Base-by-base conservation (phyloP, 192 early-diverging fungal genomes). In the Diversispora eburnea region DNA sequence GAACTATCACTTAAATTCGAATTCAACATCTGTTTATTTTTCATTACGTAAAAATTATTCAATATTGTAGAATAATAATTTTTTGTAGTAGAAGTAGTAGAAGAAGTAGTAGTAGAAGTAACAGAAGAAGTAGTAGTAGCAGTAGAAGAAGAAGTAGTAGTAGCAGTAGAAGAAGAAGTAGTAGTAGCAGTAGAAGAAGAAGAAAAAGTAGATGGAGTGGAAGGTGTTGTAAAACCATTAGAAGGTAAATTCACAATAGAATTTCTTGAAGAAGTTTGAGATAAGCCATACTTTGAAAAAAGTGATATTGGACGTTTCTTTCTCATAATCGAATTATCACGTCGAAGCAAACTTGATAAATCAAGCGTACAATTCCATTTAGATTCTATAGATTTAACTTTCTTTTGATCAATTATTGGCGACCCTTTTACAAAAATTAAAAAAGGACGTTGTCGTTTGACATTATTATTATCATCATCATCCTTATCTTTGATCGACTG, bases 301-400 rank as follows among this genome's bases (percentile, higher is more conserved):
- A 10, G 13, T 63, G 9, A 41, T 43, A 10, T 43, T 63, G 41
- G 15, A 8, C 6, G 13, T n/a, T 8, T n/a, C 19, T 8, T 8
- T 9, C 42, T 41, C 17, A 33, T 12, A 45, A 45, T 17, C 7
- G 49, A 49, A 33, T 54, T 45, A 42, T 79, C 78, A 13, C 59
- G 66, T 10, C 62, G 77, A 1, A 80, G 73, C 55, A 85, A 58
- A 17, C 76, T 78, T 20, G 81, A 76, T 2, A 86, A 76, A 75
- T 88, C 85, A 58, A 88, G 60, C 66, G 80, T 80, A 15, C 83
- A 85, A 58, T 88, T 86, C 87, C 87, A 88, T 72, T 80, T 79
- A 0, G 87, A 88, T 20, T 84, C 83, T 47, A 88, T 81, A n/a
- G 61, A 55, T 20, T 75, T 74, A 1, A 77, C 80, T 8, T 75